Evolutionary conservation across 2,329 filamentous ascomycete genomes (phyloP).

Genomic region (Aureobasidium mangrovei): DNA sequence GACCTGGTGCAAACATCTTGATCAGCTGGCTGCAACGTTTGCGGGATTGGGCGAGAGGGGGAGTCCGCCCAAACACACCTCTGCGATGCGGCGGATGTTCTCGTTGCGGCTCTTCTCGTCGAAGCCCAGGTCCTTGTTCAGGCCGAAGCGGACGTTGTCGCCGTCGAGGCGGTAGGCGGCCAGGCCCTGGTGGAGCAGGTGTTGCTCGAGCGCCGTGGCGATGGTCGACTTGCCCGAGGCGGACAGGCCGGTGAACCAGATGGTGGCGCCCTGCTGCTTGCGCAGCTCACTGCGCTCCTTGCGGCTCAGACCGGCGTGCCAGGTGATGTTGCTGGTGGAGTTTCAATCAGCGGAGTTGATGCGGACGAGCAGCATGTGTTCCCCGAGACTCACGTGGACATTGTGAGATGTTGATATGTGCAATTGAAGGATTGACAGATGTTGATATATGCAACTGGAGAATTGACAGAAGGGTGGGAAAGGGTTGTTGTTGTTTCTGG

Average conservation of each 20-base stretch:
- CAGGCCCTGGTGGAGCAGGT: slow-evolving; percentile 77
- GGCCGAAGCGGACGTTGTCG: slow-evolving; percentile 95
- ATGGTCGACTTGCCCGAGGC: slow-evolving; percentile 97
- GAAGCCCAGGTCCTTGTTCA: slow-evolving; percentile 97
- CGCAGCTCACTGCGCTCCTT: slow-evolving; percentile 65
- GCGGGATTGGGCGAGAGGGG: background rate
- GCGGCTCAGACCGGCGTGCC: slow-evolving; percentile 75
- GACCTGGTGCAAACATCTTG: slow-evolving; percentile 44
- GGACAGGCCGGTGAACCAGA: slow-evolving; percentile 96
- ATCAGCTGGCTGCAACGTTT: background rate
- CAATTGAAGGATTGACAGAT: background rate
- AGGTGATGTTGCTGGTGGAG: slow-evolving; percentile 69
- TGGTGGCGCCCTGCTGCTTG: slow-evolving; percentile 81
- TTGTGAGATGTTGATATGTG: background rate
- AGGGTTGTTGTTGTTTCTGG: background rate
- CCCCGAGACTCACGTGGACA: too few relatives aligned
- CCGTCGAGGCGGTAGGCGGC: slow-evolving; percentile 90
- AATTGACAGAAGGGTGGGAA: background rate
- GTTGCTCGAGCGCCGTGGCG: slow-evolving; percentile 91
- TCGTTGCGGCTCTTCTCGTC: slow-evolving; percentile 87
- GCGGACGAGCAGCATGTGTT: too few relatives aligned
- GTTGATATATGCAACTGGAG: background rate
- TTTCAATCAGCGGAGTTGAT: too few relatives aligned
- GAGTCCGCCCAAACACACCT: slow-evolving; percentile 38
- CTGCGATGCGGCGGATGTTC: slow-evolving; percentile 93